Evolutionary conservation across 169 alveolate genomes (phyloP), one percentile per base, ranked within the genome.

Genomic region (Cryptosporidium parvum): DNA sequence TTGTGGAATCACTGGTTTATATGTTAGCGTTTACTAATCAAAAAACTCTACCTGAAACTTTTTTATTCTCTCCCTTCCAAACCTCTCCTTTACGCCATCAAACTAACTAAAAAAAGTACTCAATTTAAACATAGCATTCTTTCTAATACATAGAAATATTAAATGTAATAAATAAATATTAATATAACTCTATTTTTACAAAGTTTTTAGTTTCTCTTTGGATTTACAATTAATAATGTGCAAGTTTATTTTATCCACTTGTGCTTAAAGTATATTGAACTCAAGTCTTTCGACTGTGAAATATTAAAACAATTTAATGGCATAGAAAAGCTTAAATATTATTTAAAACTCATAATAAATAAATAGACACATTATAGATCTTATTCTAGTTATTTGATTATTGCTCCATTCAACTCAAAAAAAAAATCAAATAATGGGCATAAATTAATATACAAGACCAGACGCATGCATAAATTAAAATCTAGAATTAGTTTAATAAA

Each of bases 391-490:
- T 56, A n/a, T 56, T 56, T 56, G 3, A 7, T 56, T 56, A n/a
- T 9, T 56, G 37, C n/a, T 23, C 0, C 12, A n/a, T 23, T 26
- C 0, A 26, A 37, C n/a, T n/a, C 2, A 56, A n/a, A 26, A 56
- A 56, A 56, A 26, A 2, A 9, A 26, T 26, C 67, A 56, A 21
- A 10, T n/a, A 56, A 56, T 56, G 35, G 23, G 35, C 35, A 56
- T n/a, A 56, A 56, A 8, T 53, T 21, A 52, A 9, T 2, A 18
- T 31, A 62, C 1, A 31, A 65, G 72, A 65, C 72, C 72, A 65
- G 72, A 65, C 72, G 72, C 72, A 65, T 65, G 72, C 52, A 65
- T 21, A 26, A 65, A 3, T 21, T 7, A 65, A 65, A 65, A 65
- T 65, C 72, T 65, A 65, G 72, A 65, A 65, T 65, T 65, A 37